Percentiles rank a stretch among this genome's conserved stretches.
Conservation (phyloP, 176 grass and related monocot genomes). For the Stipa capillata region DNA sequence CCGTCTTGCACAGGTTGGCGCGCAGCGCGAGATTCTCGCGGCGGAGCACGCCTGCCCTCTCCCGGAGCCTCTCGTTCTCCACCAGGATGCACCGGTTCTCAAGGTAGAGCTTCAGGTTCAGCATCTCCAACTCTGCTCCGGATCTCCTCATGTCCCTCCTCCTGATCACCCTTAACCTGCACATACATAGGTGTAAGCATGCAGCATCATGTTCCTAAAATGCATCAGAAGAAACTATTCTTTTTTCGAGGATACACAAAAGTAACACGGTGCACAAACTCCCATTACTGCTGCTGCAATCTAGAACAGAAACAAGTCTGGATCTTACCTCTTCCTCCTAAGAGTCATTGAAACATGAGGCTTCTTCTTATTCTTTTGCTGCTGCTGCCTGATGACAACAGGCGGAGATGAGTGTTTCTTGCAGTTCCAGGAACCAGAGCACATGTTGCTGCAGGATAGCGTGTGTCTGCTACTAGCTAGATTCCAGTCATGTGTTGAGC, state of each 20-base stretch:
- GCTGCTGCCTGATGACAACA: not conserved
- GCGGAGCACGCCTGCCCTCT: conserved; percentile 32
- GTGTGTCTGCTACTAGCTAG: conserved; percentile 6
- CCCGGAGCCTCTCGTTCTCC: conserved; percentile 49
- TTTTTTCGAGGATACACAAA: no score
- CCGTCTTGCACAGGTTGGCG: conserved; percentile 17
- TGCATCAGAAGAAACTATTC: not conserved
- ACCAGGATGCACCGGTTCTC: conserved; percentile 54
- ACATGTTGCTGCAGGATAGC: conserved; percentile 21
- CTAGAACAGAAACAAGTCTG: not conserved
- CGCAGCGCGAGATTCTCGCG: conserved; percentile 35
- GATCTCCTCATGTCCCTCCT: conserved; percentile 10
- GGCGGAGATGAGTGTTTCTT: not conserved
- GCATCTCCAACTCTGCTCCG: conserved; percentile 32
- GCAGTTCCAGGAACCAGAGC: conserved; percentile 24
- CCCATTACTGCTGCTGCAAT: not conserved
- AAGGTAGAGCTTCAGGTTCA: conserved; percentile 63
- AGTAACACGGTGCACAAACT: not conserved
- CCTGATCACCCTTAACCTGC: conserved; percentile 20
- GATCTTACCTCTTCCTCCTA: conserved; percentile 43
- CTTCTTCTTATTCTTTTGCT: conserved; percentile 3
- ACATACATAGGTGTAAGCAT: not conserved
- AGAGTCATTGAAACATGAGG: conserved; percentile 11
- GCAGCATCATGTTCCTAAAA: not conserved
- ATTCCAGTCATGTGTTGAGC: not conserved